Percentiles rank a stretch among this genome's conserved stretches.
Evolutionary conservation across 1,139 yeast species (phyloP).

Genomic region (Suzukiozyma palmioleophila): DNA sequence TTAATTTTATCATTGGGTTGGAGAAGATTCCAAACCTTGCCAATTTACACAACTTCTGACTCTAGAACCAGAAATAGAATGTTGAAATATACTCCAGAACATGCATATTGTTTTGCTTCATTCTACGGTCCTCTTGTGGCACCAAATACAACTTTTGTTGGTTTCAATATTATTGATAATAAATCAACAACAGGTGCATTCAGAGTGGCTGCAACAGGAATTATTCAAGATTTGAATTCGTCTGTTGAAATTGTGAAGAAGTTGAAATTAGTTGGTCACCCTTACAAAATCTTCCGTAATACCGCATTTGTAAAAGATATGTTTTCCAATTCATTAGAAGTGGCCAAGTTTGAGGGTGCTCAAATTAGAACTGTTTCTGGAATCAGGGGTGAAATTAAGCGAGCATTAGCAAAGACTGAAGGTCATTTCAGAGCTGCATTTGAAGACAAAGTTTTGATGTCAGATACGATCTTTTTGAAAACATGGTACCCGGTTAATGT

Average conservation of each 20-base stretch:
- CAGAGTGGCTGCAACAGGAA: conserved; percentile 97
- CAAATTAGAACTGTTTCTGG: conserved; percentile 95
- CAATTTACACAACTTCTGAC: conserved; percentile 93
- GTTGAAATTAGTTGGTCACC: conserved; percentile 90
- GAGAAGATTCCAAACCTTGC: conserved; percentile 97
- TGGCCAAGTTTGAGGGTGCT: conserved; percentile 97
- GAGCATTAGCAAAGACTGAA: conserved; percentile 91
- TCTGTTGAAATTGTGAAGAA: conserved; percentile 92
- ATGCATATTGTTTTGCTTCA: conserved; percentile 92
- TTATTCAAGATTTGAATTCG: conserved; percentile 88
- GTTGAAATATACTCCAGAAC: conserved; percentile 98
- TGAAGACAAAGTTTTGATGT: conserved; percentile 89
- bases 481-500: conserved; percentile 97
- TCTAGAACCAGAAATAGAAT: conserved; percentile 96
- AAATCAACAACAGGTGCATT: conserved; percentile 84
- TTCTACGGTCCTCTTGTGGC: conserved; percentile 97
- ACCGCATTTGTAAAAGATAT: conserved; percentile 97
- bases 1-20: conserved; percentile 90
- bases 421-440: conserved; percentile 98
- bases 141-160: conserved; percentile 96
- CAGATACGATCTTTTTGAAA: conserved; percentile 84
- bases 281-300: conserved; percentile 88
- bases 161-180: conserved; percentile 83
- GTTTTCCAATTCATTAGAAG: conserved; percentile 90
- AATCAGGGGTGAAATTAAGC: conserved; percentile 93